Evolutionary conservation across 1,284 basidiomycete species (phyloP), one percentile per base, ranked within the genome.

Genomic region (Moesziomyces globuligerus): DNA sequence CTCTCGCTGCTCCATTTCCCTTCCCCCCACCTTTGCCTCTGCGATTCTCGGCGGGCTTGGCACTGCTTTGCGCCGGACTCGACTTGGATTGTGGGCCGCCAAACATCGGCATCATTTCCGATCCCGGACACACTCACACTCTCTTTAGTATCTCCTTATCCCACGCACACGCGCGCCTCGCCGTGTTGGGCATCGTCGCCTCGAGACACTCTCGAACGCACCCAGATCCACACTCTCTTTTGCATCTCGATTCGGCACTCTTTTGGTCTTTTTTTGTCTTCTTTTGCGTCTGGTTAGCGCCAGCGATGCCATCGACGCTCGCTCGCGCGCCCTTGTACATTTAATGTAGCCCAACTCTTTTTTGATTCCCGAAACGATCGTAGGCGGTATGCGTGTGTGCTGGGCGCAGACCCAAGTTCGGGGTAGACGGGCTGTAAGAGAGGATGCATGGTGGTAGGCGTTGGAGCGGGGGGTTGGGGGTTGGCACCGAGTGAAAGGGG

Each of bases 321-420:
- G 23, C 25, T 13, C 29, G 37, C 21, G 10, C 8, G 20, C 32
- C 38, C 25, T 38, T 56, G 40, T 48, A 48, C 45, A 48, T 56
- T 37, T 44, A 56, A 36, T 48, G 46, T 48, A 48, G 46, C 40
- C 50, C 25, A 26, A 38, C 32, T 34, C 32, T 43, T 36, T 37
- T 25, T 32, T 40, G 34, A 43, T 36, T 47, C 41, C 37, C n/a
- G 37, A 34, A 7, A 13, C 17, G 29, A 17, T n/a, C 13, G 10
- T 0, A 13, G 32, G 13, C 32, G 15, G 34, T 25, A 9, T 49
- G n/a, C 20, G 24, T 42, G 40, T 43, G 25, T 18, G 20, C 7
- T 24, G n/a, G 20, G 1, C 17, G n/a, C 25, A 21, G 8, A 7
- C n/a, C 10, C 10, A 15, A 20, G 18, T 21, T n/a, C n/a, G n/a